Conservation (phyloP, 257 asterid genomes). For the Cordia subcordata region DNA sequence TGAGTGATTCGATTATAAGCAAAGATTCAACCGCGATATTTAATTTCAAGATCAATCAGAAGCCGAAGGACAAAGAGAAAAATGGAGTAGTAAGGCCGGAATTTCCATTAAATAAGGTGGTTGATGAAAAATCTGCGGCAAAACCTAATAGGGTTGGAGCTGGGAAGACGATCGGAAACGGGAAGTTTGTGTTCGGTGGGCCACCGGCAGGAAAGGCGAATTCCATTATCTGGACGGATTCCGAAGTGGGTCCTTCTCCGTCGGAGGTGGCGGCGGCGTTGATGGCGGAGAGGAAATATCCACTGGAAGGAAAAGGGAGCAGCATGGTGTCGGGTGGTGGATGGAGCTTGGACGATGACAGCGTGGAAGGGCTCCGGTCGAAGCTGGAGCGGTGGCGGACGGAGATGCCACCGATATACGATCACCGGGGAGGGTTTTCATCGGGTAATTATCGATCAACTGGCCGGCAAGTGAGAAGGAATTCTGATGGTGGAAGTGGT, state of each 20-base stretch:
- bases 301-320: slow-evolving; percentile 57
- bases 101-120: slow-evolving; percentile 17
- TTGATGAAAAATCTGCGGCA: slow-evolving; percentile 27
- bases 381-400: slow-evolving; percentile 88
- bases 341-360: slow-evolving; percentile 85
- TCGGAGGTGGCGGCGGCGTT: slow-evolving; percentile 75
- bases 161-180: slow-evolving; percentile 20
- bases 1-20: slow-evolving; percentile 51
- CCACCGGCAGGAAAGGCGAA: slow-evolving; percentile 40
- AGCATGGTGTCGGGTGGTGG: slow-evolving; percentile 61
- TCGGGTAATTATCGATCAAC: slow-evolving; percentile 67
- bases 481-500: slow-evolving; percentile 26
- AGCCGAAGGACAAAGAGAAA: neutral
- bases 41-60: slow-evolving; percentile 5
- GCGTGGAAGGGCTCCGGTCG: slow-evolving; percentile 77
- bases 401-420: slow-evolving; percentile 73
- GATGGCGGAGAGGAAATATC: slow-evolving; percentile 43
- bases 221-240: slow-evolving; percentile 50
- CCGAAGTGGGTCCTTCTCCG: slow-evolving; percentile 85
- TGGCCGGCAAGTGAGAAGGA: slow-evolving; percentile 25
- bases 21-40: slow-evolving; percentile 11
- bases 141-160: slow-evolving; percentile 6
- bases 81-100: too few relatives aligned
- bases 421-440: slow-evolving; percentile 34
- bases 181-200: slow-evolving; percentile 31